A percentile compares a stretch with the other conserved stretches of the same genome.
These are phyloP conservation scores for Oropetium thomaeum DNA, from an alignment of 176 grass and related monocot species.

Conservation along the genomic window DNA sequence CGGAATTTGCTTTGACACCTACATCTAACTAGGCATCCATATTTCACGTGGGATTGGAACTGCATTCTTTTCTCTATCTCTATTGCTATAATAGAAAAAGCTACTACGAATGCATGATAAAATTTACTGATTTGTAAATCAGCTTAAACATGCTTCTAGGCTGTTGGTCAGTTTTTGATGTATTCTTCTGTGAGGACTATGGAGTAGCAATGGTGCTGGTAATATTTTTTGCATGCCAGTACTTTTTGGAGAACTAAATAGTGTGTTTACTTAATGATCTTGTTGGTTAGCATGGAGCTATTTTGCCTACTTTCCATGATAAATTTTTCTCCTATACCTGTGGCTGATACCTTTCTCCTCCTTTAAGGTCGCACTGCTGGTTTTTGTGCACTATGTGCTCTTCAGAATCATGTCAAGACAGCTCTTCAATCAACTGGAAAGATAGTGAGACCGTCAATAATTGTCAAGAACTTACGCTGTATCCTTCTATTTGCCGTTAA, in stretches of 20 bases:
- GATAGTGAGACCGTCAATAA: constrained; percentile 71
- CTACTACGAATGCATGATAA: neutral
- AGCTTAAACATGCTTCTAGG: neutral
- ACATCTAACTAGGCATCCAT: neutral
- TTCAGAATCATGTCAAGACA: constrained; percentile 85
- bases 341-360: constrained; percentile 14
- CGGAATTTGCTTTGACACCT: neutral
- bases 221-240: neutral
- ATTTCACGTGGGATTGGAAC: neutral
- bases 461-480: constrained; percentile 92
- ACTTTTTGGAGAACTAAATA: neutral
- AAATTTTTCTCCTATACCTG: neutral
- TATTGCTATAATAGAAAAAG: neutral
- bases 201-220: neutral
- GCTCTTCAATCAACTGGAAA: constrained; percentile 88
- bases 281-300: constrained; percentile 5
- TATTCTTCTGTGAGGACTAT: neutral
- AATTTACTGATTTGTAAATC: constrained; percentile 7
- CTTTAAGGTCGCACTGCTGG: constrained; percentile 65
- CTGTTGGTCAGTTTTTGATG: neutral
- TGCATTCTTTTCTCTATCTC: neutral
- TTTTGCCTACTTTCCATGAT: neutral
- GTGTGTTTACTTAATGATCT: neutral
- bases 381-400: constrained; percentile 97
- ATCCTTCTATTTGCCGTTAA: constrained; percentile 44